Evolutionary conservation across 768 basidiomycete species (phyloP), one percentile per base, ranked within the genome.

Genomic region (Tulasnella sp.): DNA sequence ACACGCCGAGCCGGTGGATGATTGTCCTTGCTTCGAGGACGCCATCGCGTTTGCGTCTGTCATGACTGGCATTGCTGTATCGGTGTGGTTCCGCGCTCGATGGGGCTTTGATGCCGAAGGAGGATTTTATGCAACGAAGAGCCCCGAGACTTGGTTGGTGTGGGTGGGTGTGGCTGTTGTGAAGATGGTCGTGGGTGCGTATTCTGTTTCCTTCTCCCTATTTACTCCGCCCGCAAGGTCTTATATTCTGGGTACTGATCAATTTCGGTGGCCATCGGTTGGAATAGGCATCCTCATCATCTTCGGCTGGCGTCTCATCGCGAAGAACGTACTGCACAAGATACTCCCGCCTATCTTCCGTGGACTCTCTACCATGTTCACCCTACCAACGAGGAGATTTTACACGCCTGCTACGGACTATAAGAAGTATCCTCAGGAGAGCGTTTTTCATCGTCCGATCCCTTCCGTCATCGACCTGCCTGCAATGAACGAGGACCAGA

Each of bases 1-100:
- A 62, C 91, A 94, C 67, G 92, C 94, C 0, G 86, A 94, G 65
- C 95, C 95, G 0, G 88, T 95, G 8, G 94, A 98, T 60, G 91
- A 95, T 66, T 97, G 95, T 65, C 95, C 95, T 1, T 97, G 95
- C 71, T 99, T 96, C 71, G 95, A 96, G 68, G 95, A 98, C 67
- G 90, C 94, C 2, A 94, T 97, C 52, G 92, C 95, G 0, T 86
- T 93, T 64, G 73, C 87, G n/a, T 84, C 88, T 24, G 92, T 92
- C 43, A 76, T 88, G 17, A 74, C 86, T 34, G 95, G 95, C n/a
- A 74, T 77, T 19, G 73, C 80, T 23, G 68, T 92, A 0, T 82
- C 81, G 0, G 76, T 79, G 45, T 96, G 93, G 92, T 72, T 73
- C 50, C 75, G 70, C 27, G 76, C 64, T 1, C 60, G 61, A 32